Percentiles rank a stretch among this genome's conserved stretches.
These are phyloP conservation scores for Rosa chinensis DNA, from an alignment of 306 rosid species.

Conservation along the genomic window DNA sequence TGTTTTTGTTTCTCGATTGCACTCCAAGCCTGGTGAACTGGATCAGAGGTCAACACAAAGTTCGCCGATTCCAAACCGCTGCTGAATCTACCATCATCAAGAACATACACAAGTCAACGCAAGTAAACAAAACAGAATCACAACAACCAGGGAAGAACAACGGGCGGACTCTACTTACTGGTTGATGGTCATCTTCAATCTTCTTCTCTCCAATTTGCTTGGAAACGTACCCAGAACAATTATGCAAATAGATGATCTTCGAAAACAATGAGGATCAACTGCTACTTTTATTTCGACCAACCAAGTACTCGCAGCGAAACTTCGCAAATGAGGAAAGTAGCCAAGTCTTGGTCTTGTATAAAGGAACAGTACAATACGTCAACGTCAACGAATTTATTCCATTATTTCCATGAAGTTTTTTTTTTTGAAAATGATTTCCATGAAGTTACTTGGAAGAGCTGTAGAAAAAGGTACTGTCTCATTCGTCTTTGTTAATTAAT, in stretches of 20 bases:
- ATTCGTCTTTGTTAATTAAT: no score
- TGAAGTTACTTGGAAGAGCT: no score
- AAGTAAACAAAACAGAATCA: background rate
- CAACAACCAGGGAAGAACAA: background rate
- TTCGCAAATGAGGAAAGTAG: background rate
- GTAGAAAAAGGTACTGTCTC: no score
- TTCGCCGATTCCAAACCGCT: conserved; percentile 43
- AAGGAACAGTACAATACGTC: no score
- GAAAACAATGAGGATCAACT: background rate
- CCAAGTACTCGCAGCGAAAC: background rate
- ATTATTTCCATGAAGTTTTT: no score
- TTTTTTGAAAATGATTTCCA: no score
- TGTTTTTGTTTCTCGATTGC: conserved; percentile 11
- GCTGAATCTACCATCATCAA: conserved; percentile 46
- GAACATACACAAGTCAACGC: background rate
- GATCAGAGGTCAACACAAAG: conserved; percentile 32
- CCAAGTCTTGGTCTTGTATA: background rate
- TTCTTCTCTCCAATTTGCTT: background rate
- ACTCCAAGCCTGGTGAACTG: conserved; percentile 34
- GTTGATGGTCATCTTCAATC: background rate
- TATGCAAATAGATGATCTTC: background rate
- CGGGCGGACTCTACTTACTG: background rate
- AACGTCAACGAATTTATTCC: background rate
- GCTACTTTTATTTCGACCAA: background rate
- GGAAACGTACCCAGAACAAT: background rate